Evolutionary conservation across 495 filamentous ascomycete genomes (phyloP).

Genomic region (Aspergillus leporis): DNA sequence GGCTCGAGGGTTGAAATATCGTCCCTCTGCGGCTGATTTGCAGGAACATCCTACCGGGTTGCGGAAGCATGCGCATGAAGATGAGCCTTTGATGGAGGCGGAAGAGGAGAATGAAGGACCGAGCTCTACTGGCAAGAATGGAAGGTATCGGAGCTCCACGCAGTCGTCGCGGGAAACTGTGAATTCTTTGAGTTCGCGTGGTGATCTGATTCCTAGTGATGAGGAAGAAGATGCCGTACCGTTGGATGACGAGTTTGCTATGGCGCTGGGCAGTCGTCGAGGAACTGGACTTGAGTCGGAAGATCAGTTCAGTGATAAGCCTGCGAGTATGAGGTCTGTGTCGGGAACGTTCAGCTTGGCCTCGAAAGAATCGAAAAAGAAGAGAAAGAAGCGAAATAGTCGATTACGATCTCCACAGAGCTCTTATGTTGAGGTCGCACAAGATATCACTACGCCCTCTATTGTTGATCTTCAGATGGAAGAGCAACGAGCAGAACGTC

Average conservation of each 20-base stretch:
- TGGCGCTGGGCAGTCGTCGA: conserved; percentile 65
- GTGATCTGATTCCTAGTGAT: conserved; percentile 91
- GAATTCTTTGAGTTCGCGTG: conserved; percentile 90
- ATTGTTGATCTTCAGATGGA: conserved; percentile 75
- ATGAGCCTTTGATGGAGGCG: conserved; percentile 71
- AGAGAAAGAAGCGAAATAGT: conserved; percentile 28
- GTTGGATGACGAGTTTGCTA: conserved; percentile 88
- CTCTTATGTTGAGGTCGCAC: conserved; percentile 25
- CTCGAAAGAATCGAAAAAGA: conserved; percentile 43
- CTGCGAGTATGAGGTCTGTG: conserved; percentile 61
- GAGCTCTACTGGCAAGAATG: conserved; percentile 38
- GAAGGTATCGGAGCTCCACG: conserved; percentile 74
- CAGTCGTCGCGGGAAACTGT: conserved; percentile 76
- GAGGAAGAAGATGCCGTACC: conserved; percentile 92
- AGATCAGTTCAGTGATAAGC: conserved; percentile 70
- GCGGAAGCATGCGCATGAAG: conserved; percentile 53
- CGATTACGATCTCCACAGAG: conserved; percentile 27
- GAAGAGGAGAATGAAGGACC: conserved; percentile 48
- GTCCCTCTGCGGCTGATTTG: conserved; percentile 86
- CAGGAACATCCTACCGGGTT: conserved; percentile 76
- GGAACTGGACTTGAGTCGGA: conserved; percentile 61
- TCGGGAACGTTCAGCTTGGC: conserved; percentile 57
- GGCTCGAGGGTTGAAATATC: conserved; percentile 76
- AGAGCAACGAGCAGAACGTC: conserved; percentile 63
- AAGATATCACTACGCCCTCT: conserved; percentile 46